Evolutionary conservation across 2,329 filamentous ascomycete species (phyloP).

Genomic region (Ophiostoma angusticollis): DNA sequence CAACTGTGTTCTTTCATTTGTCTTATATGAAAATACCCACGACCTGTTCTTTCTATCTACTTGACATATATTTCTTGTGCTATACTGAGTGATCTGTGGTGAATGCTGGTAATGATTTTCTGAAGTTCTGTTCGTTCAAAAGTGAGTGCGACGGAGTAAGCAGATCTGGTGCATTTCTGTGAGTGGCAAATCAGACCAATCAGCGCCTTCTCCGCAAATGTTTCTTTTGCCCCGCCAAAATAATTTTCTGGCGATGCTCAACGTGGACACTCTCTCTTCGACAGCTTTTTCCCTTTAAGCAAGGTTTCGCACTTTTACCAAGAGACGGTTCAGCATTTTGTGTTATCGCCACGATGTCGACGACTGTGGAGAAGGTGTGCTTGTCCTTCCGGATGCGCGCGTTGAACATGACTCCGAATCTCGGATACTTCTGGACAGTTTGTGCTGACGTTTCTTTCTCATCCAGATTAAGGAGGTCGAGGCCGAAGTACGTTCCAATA

Average conservation of each 20-base stretch:
- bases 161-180: too few relatives aligned
- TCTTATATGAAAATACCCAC: too few relatives aligned
- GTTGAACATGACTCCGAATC: neutral
- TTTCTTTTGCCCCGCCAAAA: conserved; percentile 13
- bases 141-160: too few relatives aligned
- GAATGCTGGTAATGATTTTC: too few relatives aligned
- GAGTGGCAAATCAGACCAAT: too few relatives aligned
- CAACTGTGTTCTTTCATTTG: too few relatives aligned
- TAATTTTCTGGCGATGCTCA: conserved; percentile 5
- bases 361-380: conserved; percentile 90
- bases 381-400: neutral
- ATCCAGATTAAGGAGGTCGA: conserved; percentile 90
- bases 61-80: too few relatives aligned
- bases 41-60: too few relatives aligned
- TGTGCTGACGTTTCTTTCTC: conserved; percentile 6
- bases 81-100: too few relatives aligned
- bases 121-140: too few relatives aligned
- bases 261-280: neutral
- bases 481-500: conserved; percentile 57
- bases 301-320: neutral
- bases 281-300: neutral
- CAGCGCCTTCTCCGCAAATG: conserved; percentile 12
- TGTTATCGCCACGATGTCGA: conserved; percentile 59
- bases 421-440: neutral
- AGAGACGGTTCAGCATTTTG: conserved; percentile 1